A percentile compares a stretch with the other conserved stretches of the same genome.
Conservation (phyloP, 2,329 filamentous ascomycete species). For the Colletotrichum musae region DNA sequence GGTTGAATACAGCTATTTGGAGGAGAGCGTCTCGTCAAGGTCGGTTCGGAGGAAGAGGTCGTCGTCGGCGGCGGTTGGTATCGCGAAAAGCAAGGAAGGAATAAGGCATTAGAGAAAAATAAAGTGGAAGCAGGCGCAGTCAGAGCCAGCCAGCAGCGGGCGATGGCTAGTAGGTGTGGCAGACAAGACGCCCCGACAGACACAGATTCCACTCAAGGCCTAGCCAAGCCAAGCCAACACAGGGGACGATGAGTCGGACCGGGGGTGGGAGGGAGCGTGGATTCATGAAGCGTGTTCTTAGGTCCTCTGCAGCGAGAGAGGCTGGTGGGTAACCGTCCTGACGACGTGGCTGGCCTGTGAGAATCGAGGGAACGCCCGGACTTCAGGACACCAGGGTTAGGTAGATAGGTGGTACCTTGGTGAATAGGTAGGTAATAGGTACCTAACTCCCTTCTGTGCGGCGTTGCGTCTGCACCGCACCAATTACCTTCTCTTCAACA, state of each 20-base stretch:
- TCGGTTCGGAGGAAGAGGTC: slow-evolving; percentile 13
- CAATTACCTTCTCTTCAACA: not conserved
- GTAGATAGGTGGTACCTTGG: too few species aligned
- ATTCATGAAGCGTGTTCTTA: slow-evolving; percentile 20
- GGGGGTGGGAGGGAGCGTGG: slow-evolving; percentile 28
- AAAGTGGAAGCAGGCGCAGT: slow-evolving; percentile 25
- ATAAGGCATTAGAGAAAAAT: slow-evolving; percentile 35
- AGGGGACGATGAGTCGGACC: slow-evolving; percentile 26
- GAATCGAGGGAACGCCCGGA: slow-evolving; percentile 5
- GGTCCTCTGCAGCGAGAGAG: slow-evolving; percentile 4
- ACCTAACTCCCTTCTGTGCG: not conserved
- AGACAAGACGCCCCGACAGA: slow-evolving; percentile 47
- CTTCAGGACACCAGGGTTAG: too few species aligned
- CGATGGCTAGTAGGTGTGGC: slow-evolving; percentile 42
- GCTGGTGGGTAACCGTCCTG: slow-evolving; percentile 13
- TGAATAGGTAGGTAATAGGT: not conserved
- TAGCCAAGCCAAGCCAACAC: slow-evolving; percentile 35
- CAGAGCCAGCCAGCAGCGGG: slow-evolving; percentile 20
- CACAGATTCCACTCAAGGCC: slow-evolving; percentile 43
- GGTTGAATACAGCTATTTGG: slow-evolving; percentile 26
- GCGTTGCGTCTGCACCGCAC: too few species aligned
- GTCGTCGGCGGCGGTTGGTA: slow-evolving; percentile 28
- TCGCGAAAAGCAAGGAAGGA: slow-evolving; percentile 39
- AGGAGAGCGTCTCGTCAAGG: slow-evolving; percentile 20
- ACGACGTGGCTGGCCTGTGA: slow-evolving; percentile 30